Evolutionary conservation across 345 rosid genomes (phyloP).

Genomic region (Lepidium africanum): DNA sequence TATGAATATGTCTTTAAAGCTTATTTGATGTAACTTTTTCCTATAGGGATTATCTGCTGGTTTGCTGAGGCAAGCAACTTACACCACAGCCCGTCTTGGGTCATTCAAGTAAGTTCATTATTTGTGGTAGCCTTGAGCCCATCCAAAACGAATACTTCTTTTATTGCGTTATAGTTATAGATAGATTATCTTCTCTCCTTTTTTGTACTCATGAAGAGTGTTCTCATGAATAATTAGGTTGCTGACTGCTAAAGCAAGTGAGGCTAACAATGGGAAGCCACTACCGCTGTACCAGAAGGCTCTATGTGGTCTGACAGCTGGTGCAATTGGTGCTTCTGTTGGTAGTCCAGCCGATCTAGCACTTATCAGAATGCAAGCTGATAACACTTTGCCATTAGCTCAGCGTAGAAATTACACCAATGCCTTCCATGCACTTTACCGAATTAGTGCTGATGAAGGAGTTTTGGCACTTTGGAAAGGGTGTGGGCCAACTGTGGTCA

Average conservation of each 20-base stretch:
- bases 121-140: background rate
- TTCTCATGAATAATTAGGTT: slow-evolving; percentile 39
- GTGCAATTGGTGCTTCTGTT: slow-evolving; percentile 89
- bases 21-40: background rate
- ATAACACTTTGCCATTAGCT: slow-evolving; percentile 82
- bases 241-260: slow-evolving; percentile 79
- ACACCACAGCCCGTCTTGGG: slow-evolving; percentile 96
- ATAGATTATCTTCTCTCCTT: background rate
- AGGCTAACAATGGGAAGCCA: slow-evolving; percentile 93
- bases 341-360: slow-evolving; percentile 98
- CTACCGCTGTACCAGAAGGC: slow-evolving; percentile 98
- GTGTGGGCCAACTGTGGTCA: slow-evolving; percentile 96
- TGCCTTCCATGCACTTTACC: slow-evolving; percentile 94
- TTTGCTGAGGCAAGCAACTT: slow-evolving; percentile 93
- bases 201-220: background rate
- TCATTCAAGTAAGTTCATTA: slow-evolving; percentile 62
- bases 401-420: slow-evolving; percentile 87
- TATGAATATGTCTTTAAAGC: background rate
- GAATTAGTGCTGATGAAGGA: slow-evolving; percentile 80
- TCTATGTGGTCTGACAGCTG: slow-evolving; percentile 94
- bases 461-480: slow-evolving; percentile 99
- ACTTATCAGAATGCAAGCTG: slow-evolving; percentile 98
- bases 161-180: background rate
- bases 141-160: background rate
- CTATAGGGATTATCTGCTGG: slow-evolving; percentile 93